Percentiles rank a stretch among this genome's conserved stretches.
Conservation (phyloP, 495 filamentous ascomycete genomes). For the Cercophora newfieldiana region DNA sequence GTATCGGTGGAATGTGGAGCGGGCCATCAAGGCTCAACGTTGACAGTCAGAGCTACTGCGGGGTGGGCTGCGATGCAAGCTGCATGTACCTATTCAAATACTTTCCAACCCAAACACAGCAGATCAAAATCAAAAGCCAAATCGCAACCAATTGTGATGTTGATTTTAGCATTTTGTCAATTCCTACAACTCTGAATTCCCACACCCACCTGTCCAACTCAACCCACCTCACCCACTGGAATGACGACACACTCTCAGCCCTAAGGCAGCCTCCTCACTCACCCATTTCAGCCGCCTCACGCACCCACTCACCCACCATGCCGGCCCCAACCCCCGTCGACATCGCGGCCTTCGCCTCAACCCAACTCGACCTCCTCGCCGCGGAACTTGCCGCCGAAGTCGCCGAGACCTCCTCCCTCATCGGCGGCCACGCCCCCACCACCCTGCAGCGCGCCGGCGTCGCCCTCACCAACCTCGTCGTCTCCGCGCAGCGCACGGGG, state of each 20-base stretch:
- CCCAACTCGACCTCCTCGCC: conserved; percentile 75
- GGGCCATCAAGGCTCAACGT: neutral
- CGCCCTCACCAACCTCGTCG: conserved; percentile 75
- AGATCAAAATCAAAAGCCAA: too few relatives aligned
- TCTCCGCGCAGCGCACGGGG: conserved; percentile 84
- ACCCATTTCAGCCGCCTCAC: neutral
- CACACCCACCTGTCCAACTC: neutral
- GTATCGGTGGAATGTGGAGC: neutral
- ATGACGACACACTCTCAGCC: neutral
- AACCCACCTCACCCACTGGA: neutral
- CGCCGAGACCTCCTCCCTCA: conserved; percentile 66
- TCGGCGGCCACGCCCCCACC: conserved; percentile 67
- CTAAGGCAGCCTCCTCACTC: neutral
- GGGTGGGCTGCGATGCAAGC: too few relatives aligned
- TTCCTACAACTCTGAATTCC: neutral
- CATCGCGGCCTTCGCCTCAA: conserved; percentile 72
- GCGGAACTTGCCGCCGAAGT: conserved; percentile 80
- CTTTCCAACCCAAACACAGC: too few relatives aligned
- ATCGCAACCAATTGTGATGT: neutral
- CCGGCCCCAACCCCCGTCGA: conserved; percentile 53
- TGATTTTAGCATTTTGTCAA: neutral
- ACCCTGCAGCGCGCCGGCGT: conserved; percentile 82
- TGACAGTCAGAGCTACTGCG: too few relatives aligned
- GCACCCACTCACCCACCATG: conserved; percentile 30
- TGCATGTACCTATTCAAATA: too few relatives aligned